These are phyloP conservation scores for Trichoderma harzianum DNA, from an alignment of 2,329 filamentous ascomycete genomes.

Conservation along the genomic window DNA sequence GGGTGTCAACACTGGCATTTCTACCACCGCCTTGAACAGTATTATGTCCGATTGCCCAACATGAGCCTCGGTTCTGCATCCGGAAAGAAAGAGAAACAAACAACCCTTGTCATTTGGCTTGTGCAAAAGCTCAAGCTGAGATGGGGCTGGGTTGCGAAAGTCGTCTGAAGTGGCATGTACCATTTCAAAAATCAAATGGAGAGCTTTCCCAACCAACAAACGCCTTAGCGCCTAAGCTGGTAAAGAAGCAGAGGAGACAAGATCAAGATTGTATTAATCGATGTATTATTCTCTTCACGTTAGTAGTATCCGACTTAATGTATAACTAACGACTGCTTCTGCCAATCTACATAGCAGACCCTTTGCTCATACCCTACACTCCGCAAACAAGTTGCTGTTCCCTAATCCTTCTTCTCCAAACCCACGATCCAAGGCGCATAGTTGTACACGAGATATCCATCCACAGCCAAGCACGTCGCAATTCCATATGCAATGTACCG, in stretches of 20 bases:
- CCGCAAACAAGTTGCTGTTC: not conserved
- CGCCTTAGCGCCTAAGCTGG: not conserved
- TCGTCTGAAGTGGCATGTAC: not conserved
- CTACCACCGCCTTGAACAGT: not conserved
- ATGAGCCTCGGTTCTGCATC: slow-evolving; percentile 1
- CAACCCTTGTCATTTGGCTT: slow-evolving; percentile 9
- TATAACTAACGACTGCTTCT: not conserved
- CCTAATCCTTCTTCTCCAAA: not conserved
- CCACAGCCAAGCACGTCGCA: slow-evolving; percentile 22
- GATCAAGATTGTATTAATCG: not conserved
- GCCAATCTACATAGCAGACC: not conserved
- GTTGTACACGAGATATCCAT: slow-evolving; percentile 28
- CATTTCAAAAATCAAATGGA: not conserved
- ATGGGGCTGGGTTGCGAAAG: not conserved
- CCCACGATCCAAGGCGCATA: slow-evolving; percentile 26
- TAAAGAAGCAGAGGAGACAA: not conserved
- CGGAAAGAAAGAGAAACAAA: too few species aligned
- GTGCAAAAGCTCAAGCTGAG: slow-evolving; percentile 10
- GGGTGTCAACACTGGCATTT: not conserved
- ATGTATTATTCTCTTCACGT: not conserved
- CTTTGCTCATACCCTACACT: not conserved
- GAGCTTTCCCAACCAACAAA: not conserved
- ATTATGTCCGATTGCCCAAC: slow-evolving; percentile 5
- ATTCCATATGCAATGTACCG: slow-evolving; percentile 26
- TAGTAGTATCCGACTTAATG: not conserved